phyloP scores from a whole-genome alignment of 169 alveolate genomes.

The Miamiensis avidus region DNA sequence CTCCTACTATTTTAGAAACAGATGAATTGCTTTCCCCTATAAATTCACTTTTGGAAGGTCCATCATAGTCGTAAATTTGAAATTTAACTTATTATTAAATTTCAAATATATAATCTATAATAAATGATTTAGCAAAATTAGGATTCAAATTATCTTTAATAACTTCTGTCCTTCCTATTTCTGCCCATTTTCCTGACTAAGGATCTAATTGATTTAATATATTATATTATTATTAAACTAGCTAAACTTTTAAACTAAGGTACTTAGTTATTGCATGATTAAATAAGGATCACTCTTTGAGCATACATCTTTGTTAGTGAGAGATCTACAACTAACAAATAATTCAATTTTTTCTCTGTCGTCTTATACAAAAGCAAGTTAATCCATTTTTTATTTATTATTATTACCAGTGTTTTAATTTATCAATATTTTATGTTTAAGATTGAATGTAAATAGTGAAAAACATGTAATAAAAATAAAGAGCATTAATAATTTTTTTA shows the following conservation, averaged over 20 bases:
- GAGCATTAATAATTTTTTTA: no score
- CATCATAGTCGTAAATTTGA: conserved; percentile 57
- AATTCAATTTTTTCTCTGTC: conserved; percentile 47
- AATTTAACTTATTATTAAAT: conserved; percentile 39
- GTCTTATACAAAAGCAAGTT: no score
- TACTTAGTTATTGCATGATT: background rate
- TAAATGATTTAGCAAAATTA: conserved; percentile 35
- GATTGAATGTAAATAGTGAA: no score
- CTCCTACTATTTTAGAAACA: conserved; percentile 33
- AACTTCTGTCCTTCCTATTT: conserved; percentile 57
- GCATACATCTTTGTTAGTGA: conserved; percentile 36
- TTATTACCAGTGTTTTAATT: no score
- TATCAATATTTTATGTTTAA: no score
- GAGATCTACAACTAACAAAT: conserved; percentile 31
- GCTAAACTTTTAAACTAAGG: no score
- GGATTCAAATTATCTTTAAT: conserved; percentile 67
- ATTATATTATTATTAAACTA: no score
- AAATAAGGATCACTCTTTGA: conserved; percentile 54
- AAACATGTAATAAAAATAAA: no score
- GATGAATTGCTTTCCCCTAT: conserved; percentile 26
- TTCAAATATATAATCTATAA: conserved; percentile 60
- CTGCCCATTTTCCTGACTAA: conserved; percentile 9
- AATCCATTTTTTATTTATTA: no score
- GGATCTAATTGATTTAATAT: no score
- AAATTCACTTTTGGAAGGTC: conserved; percentile 30